Percentiles rank a stretch among this genome's conserved stretches.
phyloP scores from a whole-genome alignment of 2,329 filamentous ascomycete species.

The Xylaria polymorpha region DNA sequence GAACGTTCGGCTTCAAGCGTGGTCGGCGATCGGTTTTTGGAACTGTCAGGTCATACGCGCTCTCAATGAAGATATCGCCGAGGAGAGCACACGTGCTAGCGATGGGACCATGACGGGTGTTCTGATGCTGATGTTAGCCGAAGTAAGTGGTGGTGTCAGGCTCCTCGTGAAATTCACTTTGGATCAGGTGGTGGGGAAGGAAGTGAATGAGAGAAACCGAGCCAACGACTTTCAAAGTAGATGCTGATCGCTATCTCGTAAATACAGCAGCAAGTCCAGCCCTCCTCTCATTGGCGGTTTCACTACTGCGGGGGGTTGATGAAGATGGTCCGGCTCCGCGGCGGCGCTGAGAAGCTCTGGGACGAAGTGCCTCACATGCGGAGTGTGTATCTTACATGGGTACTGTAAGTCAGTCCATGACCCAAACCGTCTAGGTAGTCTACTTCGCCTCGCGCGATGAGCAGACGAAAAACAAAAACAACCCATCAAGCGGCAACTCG shows the following conservation, averaged over 20 bases:
- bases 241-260: constrained; percentile 16
- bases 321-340: constrained; percentile 47
- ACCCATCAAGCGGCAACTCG: not conserved
- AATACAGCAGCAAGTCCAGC: constrained; percentile 34
- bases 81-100: constrained; percentile 37
- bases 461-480: not conserved
- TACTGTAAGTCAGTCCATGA: constrained; percentile 46
- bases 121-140: constrained; percentile 46
- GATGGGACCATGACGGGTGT: constrained; percentile 48
- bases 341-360: constrained; percentile 44
- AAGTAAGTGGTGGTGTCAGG: constrained; percentile 43
- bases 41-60: constrained; percentile 46
- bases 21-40: constrained; percentile 44
- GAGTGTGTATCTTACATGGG: constrained; percentile 36
- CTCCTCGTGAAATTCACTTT: not conserved
- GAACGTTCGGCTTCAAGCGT: constrained; percentile 19
- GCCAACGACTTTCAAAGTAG: not conserved
- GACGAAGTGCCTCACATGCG: constrained; percentile 34
- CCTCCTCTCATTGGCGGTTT: constrained; percentile 46
- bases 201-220: not conserved
- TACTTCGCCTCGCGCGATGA: not conserved
- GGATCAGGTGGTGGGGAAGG: not conserved
- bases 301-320: constrained; percentile 50
- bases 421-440: not conserved
- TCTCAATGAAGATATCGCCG: constrained; percentile 47